Conservation (phyloP, 257 asterid species). For the Rauvolfia tetraphylla region DNA sequence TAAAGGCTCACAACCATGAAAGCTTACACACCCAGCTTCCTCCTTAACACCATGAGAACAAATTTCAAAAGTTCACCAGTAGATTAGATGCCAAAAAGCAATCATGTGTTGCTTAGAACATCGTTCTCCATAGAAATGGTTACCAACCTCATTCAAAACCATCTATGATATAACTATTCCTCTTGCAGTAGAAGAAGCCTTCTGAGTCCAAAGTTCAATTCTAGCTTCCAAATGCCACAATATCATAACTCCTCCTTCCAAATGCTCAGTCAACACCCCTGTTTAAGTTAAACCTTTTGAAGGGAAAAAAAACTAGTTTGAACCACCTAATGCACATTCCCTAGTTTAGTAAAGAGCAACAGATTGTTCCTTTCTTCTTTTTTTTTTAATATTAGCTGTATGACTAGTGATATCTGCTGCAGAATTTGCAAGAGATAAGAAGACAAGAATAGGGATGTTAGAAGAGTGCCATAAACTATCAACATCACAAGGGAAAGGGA, state of each 20-base stretch:
- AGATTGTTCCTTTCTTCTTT: not conserved
- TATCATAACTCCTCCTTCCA: not conserved
- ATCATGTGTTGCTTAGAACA: not conserved
- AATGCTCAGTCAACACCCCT: not conserved
- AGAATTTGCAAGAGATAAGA: not conserved
- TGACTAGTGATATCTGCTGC: not conserved
- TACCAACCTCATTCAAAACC: not conserved
- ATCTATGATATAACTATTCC: not conserved
- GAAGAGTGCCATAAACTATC: not conserved
- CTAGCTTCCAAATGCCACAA: not conserved
- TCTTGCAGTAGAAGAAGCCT: not conserved
- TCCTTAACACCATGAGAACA: not conserved
- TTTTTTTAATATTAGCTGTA: not conserved
- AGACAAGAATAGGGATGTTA: not conserved
- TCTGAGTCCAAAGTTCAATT: not conserved
- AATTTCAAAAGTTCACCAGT: not conserved
- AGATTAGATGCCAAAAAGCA: not conserved
- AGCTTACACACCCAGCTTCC: not conserved
- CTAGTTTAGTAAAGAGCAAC: not conserved
- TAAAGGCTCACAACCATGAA: not conserved
- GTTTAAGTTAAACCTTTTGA: not conserved
- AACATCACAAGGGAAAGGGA: not conserved
- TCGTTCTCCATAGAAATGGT: not conserved
- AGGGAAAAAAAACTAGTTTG: not conserved
- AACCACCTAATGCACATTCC: not conserved